Base-by-base conservation (phyloP, 2,329 filamentous ascomycete species). In the Pseudogymnoascus sp. region DNA sequence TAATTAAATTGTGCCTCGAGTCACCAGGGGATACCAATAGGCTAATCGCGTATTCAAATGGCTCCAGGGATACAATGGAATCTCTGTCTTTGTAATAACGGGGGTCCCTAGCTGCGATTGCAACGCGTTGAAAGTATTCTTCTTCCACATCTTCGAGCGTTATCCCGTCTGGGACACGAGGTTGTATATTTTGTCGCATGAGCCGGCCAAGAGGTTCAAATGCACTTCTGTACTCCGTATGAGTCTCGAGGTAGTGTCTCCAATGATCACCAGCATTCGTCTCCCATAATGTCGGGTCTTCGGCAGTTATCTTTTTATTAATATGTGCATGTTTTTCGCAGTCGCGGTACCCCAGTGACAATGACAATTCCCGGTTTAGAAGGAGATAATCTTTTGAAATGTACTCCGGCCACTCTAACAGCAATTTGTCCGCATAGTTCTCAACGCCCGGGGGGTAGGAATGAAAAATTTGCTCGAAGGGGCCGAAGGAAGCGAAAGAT, bases 111-210 rank as follows among this genome's bases (percentile, higher is more conserved):
- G 46, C 46, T 34, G 46, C 46, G 14, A 56, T 56, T 16, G 46
- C 25, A 56, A 56, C n/a, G n/a, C 46, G 46, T 56, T 56, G 46
- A 2, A 56, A 34, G n/a, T 56, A 56, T 56, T 56, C 46, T 34
- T 56, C 46, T 34, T 56, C 46, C 8, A 12, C 25, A 10, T 56
- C 46, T 18, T 34, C 46, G 46, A 56, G 46, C 8, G n/a, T 34
- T 7, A 56, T 56, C 7, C 46, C 46, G 25, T 56, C 10, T 31
- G 25, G 8, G 25, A 56, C 34, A 18, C 46, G 46, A 16, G 25
- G 46, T 28, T 34, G 25, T 5, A 31, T 12, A 6, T 12, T 12
- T 10, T 31, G 11, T 34, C 12, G 10, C 25, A 18, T 31, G 12
- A 56, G n/a, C 4, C 11, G 4, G 1, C 23, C 25, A 56, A 56